Evolutionary conservation across 805 yeast genomes (phyloP).

Genomic region (Teunomyces panamensis): DNA sequence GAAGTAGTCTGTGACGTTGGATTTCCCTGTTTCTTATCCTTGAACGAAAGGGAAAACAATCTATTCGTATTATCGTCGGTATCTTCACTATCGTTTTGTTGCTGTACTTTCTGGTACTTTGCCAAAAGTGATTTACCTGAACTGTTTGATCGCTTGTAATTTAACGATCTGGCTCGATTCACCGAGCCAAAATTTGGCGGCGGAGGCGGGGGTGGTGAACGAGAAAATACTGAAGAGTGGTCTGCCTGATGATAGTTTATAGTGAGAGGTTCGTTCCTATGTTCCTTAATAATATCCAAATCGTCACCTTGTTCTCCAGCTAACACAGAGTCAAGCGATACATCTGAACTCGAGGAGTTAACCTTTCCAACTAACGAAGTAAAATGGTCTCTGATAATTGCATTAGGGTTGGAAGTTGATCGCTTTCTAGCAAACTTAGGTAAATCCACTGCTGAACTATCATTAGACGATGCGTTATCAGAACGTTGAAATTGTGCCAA

Average conservation of each 20-base stretch:
- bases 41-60: conserved; percentile 18
- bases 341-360: conserved; percentile 8
- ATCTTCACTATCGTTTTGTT: conserved; percentile 14
- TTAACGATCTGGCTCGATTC: conserved; percentile 25
- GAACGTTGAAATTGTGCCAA: conserved; percentile 16
- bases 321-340: conserved; percentile 8
- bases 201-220: conserved; percentile 5
- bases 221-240: neutral
- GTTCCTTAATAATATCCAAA: conserved; percentile 21
- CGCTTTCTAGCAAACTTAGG: conserved; percentile 19
- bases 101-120: conserved; percentile 14
- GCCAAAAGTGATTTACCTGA: conserved; percentile 14
- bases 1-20: conserved; percentile 1
- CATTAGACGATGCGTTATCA: conserved; percentile 16
- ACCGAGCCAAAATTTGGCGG: conserved; percentile 11
- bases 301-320: conserved; percentile 12
- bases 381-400: conserved; percentile 15
- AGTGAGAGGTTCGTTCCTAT: conserved; percentile 10
- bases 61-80: conserved; percentile 8
- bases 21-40: neutral
- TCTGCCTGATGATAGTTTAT: conserved; percentile 2
- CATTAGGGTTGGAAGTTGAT: conserved; percentile 23
- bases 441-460: conserved; percentile 24
- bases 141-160: conserved; percentile 13
- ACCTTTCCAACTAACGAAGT: conserved; percentile 15